Base-by-base conservation (phyloP, 768 basidiomycete species). In the Russula sp. region DNA sequence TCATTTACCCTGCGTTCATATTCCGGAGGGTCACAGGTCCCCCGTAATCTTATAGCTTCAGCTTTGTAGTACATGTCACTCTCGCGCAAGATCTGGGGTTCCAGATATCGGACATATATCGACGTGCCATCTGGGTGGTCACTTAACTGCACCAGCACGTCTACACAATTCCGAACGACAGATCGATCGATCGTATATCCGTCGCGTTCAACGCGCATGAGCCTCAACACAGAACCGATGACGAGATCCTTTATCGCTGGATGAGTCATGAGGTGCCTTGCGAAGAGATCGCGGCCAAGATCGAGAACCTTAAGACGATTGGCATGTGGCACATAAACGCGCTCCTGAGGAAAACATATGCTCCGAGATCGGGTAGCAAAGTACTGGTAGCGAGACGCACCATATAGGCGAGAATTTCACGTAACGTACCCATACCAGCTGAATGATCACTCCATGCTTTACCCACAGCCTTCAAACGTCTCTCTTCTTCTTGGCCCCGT, bases 331-430 rank as follows among this genome's bases (percentile, higher is more conserved):
- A 89, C 87, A 70, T 96, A 90, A 11, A 91, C 89, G 49, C 94
- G 91, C 77, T 99, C 97, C 97, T 99, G 70, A 27, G 20, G 31
- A 40, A n/a, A 20, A 60, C 18, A 16, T 18, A 20, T 47, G 31
- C 53, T 71, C 53, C 68, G 68, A 54, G 64, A 53, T 57, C n/a
- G 55, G 59, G 55, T 39, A 44, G n/a, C 52, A 45, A 44, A 37
- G 22, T 18, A 13, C 18, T 40, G 13, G 16, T n/a, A 60, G 16
- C 22, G 59, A 18, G 39, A 66, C 73, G 52, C 69, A 97, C 97
- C 94, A 99, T 97, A 72, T 99, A 99, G 71, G 90, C 93, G 67
- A 98, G 78, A 45, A 99, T 84, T 73, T 94, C 92, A 10, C 87
- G 84, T 63, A 99, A 73, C 72, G 27, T 1, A 27, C 81, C 77